Conservation (phyloP, 768 basidiomycete species). For the Russula abietina region DNA sequence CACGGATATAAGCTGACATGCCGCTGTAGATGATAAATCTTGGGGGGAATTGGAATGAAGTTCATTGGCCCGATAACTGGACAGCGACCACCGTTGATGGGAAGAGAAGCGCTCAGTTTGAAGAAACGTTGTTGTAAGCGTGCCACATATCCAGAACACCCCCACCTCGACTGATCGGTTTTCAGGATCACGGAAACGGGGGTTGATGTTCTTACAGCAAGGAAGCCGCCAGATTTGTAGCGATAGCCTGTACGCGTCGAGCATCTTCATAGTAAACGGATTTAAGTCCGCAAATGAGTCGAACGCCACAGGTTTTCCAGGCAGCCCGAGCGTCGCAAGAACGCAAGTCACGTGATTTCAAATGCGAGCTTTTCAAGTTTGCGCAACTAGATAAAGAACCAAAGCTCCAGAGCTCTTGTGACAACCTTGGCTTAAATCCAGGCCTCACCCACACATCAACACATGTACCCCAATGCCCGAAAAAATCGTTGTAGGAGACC, state of each 20-base stretch:
- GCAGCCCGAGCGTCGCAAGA: too few relatives aligned
- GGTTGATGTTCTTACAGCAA: conserved; percentile 78
- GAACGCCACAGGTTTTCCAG: too few relatives aligned
- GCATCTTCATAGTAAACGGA: too few relatives aligned
- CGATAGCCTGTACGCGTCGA: conserved; percentile 23
- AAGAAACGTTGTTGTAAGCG: conserved; percentile 90
- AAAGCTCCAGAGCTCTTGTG: too few relatives aligned
- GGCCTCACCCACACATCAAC: too few relatives aligned
- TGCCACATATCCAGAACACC: conserved; percentile 1
- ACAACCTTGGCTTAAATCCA: too few relatives aligned
- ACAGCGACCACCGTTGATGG: conserved; percentile 92
- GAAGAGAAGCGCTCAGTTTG: conserved; percentile 90
- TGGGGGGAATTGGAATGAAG: conserved; percentile 66
- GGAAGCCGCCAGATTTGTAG: conserved; percentile 33
- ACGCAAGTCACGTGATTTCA: too few relatives aligned
- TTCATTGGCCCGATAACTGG: conserved; percentile 95
- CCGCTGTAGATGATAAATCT: conserved; percentile 81
- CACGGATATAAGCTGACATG: conserved; percentile 16
- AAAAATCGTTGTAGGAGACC: too few relatives aligned
- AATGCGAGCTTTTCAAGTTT: too few relatives aligned
- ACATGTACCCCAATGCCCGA: too few relatives aligned
- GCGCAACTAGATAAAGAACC: too few relatives aligned
- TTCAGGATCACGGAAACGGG: conserved; percentile 85
- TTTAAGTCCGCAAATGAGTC: too few relatives aligned
- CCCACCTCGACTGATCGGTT: conserved; percentile 21